Conservation (phyloP, 306 rosid genomes). For the Mucuna pruriens region DNA sequence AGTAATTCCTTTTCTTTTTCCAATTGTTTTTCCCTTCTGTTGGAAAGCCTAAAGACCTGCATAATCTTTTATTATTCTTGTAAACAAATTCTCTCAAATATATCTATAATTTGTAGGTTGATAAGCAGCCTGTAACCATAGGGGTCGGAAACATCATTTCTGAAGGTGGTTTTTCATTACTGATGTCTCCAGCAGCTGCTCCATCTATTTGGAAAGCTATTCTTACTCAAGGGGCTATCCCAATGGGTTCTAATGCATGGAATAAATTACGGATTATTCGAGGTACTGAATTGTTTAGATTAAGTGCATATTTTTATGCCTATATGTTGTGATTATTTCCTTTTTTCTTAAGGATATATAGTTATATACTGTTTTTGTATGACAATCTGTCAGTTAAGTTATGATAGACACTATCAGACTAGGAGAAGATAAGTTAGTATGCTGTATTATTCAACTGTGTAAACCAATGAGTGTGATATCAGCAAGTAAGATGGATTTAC, state of each 20-base stretch:
- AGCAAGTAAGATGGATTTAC: not conserved
- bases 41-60: conserved; percentile 19
- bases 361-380: not conserved
- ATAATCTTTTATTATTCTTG: conserved; percentile 18
- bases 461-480: not conserved
- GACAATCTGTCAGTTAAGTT: not conserved
- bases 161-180: conserved; percentile 76
- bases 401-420: conserved; percentile 13
- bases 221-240: conserved; percentile 74
- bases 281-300: conserved; percentile 54
- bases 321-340: not conserved
- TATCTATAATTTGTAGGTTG: conserved; percentile 58
- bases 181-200: conserved; percentile 90
- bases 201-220: conserved; percentile 80
- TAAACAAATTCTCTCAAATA: conserved; percentile 24
- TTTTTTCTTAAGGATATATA: not conserved
- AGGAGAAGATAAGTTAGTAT: not conserved
- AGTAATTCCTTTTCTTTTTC: not conserved
- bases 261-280: conserved; percentile 74
- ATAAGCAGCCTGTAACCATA: conserved; percentile 79
- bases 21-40: not conserved
- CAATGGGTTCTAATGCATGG: conserved; percentile 92
- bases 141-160: conserved; percentile 93
- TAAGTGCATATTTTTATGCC: conserved; percentile 1
- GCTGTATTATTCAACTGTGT: not conserved